These are phyloP conservation scores for Trichoderma oligosporum DNA, from an alignment of 2,329 filamentous ascomycete genomes.

Conservation along the genomic window DNA sequence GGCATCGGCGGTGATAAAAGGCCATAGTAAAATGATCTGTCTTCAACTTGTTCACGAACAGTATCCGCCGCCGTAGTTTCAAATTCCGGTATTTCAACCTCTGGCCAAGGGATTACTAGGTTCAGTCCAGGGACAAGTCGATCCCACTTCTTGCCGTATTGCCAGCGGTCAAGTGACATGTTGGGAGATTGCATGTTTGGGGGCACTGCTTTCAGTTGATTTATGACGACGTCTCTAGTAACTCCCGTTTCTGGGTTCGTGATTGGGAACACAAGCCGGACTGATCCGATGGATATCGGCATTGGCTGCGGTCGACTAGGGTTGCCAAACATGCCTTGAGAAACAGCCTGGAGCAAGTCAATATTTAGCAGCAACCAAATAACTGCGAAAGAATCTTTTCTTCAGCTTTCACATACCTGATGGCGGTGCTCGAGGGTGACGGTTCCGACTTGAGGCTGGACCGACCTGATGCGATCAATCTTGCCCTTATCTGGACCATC, in stretches of 20 bases:
- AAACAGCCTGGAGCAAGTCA: constrained; percentile 27
- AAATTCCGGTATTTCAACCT: constrained; percentile 45
- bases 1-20: constrained; percentile 78
- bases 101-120: constrained; percentile 73
- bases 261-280: constrained; percentile 79
- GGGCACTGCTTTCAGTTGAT: constrained; percentile 59
- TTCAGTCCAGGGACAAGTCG: constrained; percentile 68
- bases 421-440: constrained; percentile 61
- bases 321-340: constrained; percentile 31
- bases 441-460: constrained; percentile 53
- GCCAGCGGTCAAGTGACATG: constrained; percentile 41
- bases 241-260: constrained; percentile 60
- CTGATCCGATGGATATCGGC: constrained; percentile 62
- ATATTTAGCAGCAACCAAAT: background rate
- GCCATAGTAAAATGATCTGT: constrained; percentile 71
- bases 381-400: background rate
- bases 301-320: constrained; percentile 31
- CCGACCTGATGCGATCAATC: constrained; percentile 66
- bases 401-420: constrained; percentile 48
- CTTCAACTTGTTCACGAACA: constrained; percentile 68
- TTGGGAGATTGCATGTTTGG: constrained; percentile 44
- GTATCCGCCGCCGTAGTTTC: constrained; percentile 66
- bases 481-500: constrained; percentile 76
- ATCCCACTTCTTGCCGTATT: constrained; percentile 42
- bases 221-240: constrained; percentile 71